phyloP scores from a whole-genome alignment of 2,329 filamentous ascomycete genomes.

The Fusarium stilboides region DNA sequence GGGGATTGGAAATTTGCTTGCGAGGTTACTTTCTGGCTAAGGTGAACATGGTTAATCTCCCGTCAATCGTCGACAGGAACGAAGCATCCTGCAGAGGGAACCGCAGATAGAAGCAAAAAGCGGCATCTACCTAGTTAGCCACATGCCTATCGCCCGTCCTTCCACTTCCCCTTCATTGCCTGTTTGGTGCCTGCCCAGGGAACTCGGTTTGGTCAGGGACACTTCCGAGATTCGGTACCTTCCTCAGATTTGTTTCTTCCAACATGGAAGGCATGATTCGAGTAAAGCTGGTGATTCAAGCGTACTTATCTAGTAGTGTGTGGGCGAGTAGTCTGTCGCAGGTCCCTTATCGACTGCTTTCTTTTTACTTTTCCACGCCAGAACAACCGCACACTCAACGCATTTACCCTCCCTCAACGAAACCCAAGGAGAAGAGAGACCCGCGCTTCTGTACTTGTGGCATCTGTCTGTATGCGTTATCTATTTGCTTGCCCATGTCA shows the following conservation, averaged over 20 bases:
- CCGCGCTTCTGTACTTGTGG: constrained; percentile 1
- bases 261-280: neutral
- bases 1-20: neutral
- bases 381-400: constrained; percentile 25
- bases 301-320: neutral
- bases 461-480: neutral
- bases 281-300: neutral
- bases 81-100: neutral
- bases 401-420: constrained; percentile 33
- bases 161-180: constrained; percentile 38
- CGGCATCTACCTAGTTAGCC: neutral
- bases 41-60: constrained; percentile 9
- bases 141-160: constrained; percentile 3
- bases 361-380: neutral
- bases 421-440: constrained; percentile 6
- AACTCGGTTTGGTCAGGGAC: constrained; percentile 1
- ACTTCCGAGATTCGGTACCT: neutral
- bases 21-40: constrained; percentile 1
- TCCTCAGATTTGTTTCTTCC: too few relatives aligned
- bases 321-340: constrained; percentile 1
- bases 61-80: constrained; percentile 7
- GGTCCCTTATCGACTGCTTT: constrained; percentile 5
- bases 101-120: neutral
- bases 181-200: constrained; percentile 14
- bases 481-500: constrained; percentile 25